These are phyloP conservation scores for Fragilariopsis cylindrus DNA, from an alignment of 108 stramenopile genomes.

Conservation along the genomic window DNA sequence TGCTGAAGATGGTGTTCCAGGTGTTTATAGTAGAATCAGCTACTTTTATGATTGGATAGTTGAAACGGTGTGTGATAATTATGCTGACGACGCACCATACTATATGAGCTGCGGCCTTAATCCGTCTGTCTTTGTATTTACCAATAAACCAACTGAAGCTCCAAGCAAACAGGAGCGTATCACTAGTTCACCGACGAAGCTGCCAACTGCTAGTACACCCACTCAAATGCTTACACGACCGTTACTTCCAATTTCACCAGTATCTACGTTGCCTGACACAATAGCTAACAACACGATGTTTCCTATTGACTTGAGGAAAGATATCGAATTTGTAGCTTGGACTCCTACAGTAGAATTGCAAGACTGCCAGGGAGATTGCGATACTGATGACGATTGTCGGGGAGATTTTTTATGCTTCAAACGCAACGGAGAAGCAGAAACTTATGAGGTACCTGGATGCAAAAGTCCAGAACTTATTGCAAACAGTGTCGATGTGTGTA, in stretches of 20 bases:
- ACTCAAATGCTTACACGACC: neutral
- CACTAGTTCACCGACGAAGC: too few relatives aligned
- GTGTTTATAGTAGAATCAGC: constrained; percentile 56
- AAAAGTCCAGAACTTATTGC: neutral
- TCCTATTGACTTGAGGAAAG: neutral
- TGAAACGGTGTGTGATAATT: constrained; percentile 46
- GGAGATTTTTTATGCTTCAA: constrained; percentile 29
- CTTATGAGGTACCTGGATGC: constrained; percentile 27
- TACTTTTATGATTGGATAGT: constrained; percentile 64
- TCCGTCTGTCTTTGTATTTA: neutral
- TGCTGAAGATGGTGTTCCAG: constrained; percentile 14
- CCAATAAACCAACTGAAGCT: neutral
- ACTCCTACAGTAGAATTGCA: neutral
- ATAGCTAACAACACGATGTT: neutral
- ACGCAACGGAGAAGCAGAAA: constrained; percentile 7
- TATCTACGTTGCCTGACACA: too few relatives aligned
- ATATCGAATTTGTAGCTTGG: constrained; percentile 2
- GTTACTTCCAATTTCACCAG: too few relatives aligned
- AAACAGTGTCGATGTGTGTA: constrained; percentile 15
- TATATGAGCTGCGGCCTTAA: constrained; percentile 22
- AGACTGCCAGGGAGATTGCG: constrained; percentile 46
- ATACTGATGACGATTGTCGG: constrained; percentile 35
- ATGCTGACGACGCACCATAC: constrained; percentile 24
- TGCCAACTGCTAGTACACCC: neutral
- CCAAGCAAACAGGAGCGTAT: neutral